Conservation (phyloP, 257 asterid species). For the Agastache rugosa region DNA sequence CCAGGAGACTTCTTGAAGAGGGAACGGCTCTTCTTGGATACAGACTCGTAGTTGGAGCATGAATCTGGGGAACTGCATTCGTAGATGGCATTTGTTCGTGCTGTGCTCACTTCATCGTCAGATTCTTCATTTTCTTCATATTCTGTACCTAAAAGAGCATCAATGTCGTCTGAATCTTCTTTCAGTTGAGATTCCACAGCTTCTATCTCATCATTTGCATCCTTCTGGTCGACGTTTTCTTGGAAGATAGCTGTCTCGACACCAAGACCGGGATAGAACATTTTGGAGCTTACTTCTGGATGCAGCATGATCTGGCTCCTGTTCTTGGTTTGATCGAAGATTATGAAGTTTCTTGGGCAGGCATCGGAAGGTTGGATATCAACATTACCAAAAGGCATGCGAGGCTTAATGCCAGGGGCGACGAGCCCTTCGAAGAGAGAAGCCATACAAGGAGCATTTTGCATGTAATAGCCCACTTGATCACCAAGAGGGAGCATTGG, state of each 20-base stretch:
- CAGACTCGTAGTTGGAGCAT: conserved; percentile 59
- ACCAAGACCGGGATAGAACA: conserved; percentile 46
- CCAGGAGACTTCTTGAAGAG: conserved; percentile 42
- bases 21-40: conserved; percentile 45
- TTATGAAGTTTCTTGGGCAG: conserved; percentile 74
- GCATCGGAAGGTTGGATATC: conserved; percentile 60
- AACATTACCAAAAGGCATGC: conserved; percentile 46
- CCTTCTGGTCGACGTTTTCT: conserved; percentile 19
- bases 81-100: conserved; percentile 54
- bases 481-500: conserved; percentile 51
- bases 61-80: conserved; percentile 71
- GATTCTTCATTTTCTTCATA: conserved; percentile 51
- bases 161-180: conserved; percentile 80
- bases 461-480: conserved; percentile 47
- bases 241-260: conserved; percentile 41
- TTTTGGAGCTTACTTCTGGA: conserved; percentile 60
- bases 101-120: conserved; percentile 82
- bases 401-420: conserved; percentile 43
- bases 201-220: conserved; percentile 41
- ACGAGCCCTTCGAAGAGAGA: conserved; percentile 46
- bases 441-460: conserved; percentile 46
- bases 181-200: conserved; percentile 41
- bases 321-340: conserved; percentile 63
- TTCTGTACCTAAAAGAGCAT: conserved; percentile 72
- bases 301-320: conserved; percentile 72